Conservation (phyloP, 2,329 filamentous ascomycete genomes). For the Aspergillus sp. region DNA sequence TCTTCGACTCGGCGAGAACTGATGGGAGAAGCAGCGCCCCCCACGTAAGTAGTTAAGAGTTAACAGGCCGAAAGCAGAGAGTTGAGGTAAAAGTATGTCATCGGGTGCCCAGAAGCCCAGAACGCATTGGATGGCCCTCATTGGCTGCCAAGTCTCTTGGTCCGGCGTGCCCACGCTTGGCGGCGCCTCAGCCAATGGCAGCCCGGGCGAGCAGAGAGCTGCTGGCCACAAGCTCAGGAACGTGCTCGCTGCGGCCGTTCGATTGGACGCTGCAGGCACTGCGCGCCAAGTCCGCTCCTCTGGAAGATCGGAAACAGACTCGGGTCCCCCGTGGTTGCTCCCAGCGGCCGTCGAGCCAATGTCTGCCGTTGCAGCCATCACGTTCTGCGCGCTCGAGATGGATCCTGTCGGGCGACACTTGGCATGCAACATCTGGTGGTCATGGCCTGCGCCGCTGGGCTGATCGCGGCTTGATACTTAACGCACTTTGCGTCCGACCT, state of each 20-base stretch:
- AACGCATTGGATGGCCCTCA: neutral
- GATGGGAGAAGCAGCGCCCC: neutral
- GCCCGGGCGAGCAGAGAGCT: neutral
- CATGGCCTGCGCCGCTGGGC: neutral
- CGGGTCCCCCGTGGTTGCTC: neutral
- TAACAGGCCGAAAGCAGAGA: neutral
- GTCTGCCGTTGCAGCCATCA: slow-evolving; percentile 2
- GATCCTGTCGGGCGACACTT: neutral
- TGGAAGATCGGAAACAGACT: neutral
- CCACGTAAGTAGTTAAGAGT: neutral
- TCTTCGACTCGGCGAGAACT: neutral
- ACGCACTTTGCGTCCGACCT: neutral
- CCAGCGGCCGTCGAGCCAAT: slow-evolving; percentile 7
- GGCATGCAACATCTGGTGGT: neutral
- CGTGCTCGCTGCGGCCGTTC: slow-evolving; percentile 1
- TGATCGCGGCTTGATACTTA: neutral
- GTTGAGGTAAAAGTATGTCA: neutral
- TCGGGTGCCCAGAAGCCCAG: neutral
- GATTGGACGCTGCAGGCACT: neutral
- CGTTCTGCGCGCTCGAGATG: slow-evolving; percentile 7
- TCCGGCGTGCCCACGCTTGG: neutral
- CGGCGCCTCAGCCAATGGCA: neutral
- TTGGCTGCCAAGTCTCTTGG: slow-evolving; percentile 1
- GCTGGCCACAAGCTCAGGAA: slow-evolving; percentile 14
- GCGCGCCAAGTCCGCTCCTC: slow-evolving; percentile 19